phyloP scores from a whole-genome alignment of 1,284 basidiomycete genomes.

The Ceratobasidium sp. region DNA sequence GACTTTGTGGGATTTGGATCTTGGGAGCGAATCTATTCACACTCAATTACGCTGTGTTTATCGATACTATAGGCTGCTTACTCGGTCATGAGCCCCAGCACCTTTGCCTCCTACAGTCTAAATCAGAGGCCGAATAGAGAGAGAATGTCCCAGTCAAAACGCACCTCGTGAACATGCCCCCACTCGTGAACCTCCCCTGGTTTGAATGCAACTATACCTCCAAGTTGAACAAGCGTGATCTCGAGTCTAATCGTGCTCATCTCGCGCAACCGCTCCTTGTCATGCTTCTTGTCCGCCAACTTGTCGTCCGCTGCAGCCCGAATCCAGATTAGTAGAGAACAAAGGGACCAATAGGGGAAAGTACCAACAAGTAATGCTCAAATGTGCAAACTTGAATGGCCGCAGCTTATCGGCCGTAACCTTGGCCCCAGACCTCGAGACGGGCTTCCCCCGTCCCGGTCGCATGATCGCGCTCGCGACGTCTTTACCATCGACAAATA shows the following conservation, averaged over 20 bases:
- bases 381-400: slow-evolving; percentile 36
- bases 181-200: slow-evolving; percentile 19
- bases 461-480: slow-evolving; percentile 39
- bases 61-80: not conserved
- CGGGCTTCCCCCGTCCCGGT: slow-evolving; percentile 33
- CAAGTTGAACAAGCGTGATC: slow-evolving; percentile 37
- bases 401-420: slow-evolving; percentile 4
- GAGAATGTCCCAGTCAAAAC: not conserved
- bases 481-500: slow-evolving; percentile 39
- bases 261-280: slow-evolving; percentile 23
- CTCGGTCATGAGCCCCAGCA: slow-evolving; percentile 19
- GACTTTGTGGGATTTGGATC: slow-evolving; percentile 11
- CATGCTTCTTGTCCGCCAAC: slow-evolving; percentile 36
- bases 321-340: not conserved
- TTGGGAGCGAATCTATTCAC: slow-evolving; percentile 22
- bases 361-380: slow-evolving; percentile 35
- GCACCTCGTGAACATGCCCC: slow-evolving; percentile 37
- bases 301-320: slow-evolving; percentile 31
- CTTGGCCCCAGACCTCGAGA: slow-evolving; percentile 33
- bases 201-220: slow-evolving; percentile 32
- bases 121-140: not conserved
- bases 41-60: not conserved
- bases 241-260: slow-evolving; percentile 36
- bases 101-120: slow-evolving; percentile 19
- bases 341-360: not conserved